These are phyloP conservation scores for Colletotrichum sp. DNA, from an alignment of 2,329 filamentous ascomycete genomes.

Conservation along the genomic window DNA sequence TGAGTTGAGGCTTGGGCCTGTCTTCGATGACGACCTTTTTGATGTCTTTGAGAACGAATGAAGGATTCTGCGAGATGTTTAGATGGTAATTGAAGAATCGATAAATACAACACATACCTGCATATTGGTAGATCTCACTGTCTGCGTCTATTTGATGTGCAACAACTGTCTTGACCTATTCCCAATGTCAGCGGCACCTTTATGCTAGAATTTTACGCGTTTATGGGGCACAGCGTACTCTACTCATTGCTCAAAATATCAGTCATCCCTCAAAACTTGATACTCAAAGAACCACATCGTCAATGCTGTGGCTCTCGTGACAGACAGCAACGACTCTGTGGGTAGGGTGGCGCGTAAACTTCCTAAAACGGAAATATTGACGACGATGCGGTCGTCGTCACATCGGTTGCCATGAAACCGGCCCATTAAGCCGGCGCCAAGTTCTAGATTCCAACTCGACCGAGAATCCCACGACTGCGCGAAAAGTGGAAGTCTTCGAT, in stretches of 20 bases:
- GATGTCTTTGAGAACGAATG: neutral
- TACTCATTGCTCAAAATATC: neutral
- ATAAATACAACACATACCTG: neutral
- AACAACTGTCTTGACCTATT: neutral
- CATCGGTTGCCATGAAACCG: neutral
- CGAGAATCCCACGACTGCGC: neutral
- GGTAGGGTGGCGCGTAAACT: neutral
- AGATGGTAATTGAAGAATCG: neutral
- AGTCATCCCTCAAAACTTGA: neutral
- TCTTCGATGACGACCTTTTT: neutral
- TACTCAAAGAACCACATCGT: neutral
- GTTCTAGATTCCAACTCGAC: neutral
- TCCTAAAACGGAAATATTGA: neutral
- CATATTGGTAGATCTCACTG: neutral
- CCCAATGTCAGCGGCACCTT: neutral
- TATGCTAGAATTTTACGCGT: rapidly evolving
- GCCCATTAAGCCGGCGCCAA: neutral
- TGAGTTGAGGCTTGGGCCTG: neutral
- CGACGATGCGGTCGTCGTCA: neutral
- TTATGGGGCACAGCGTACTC: rapidly evolving
- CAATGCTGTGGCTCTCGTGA: neutral
- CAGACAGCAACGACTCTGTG: neutral
- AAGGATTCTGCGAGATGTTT: neutral
- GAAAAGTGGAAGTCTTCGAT: neutral
- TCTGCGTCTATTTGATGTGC: neutral